Base-by-base conservation (phyloP, 805 yeast species). In the Scheffersomyces lignosus region DNA sequence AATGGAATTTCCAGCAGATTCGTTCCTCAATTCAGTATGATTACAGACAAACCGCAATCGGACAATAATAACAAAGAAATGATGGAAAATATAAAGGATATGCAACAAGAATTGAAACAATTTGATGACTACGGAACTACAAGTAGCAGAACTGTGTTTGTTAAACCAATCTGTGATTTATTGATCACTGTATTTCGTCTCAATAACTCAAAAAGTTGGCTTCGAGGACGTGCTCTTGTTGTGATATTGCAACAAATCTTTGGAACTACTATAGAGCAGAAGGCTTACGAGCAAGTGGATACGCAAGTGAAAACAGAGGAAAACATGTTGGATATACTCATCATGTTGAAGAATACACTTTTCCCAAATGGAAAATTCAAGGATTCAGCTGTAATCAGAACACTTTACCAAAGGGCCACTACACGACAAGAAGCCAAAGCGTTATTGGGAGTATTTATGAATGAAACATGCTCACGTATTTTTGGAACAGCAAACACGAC, bases 191-290 rank as follows among this genome's bases (percentile, higher is more conserved):
- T 88, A 1, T 90, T 90, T 59, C 79, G 85, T 20, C 59, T 87
- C 15, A 76, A 78, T 36, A 70, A 66, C 13, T 71, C 85, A 1
- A 80, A 78, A 31, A 78, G 80, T 31, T 87, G 96, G 95, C 60
- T 90, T 1, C 66, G 96, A 36, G 97, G 96, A 0, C 69, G 89
- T 29, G 96, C 96, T 0, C 69, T 88, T 6, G 72, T 89, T 26
- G 80, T 88, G 4, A 78, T 90, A 3, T 62, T 90, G 36, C 96
- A 89, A 57, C 96, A 88, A 55, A 59, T 90, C 1, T 70, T 90
- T 26, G 97, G 97, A 0, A 85, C 91, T 2, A 84, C 96, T 0
- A 82, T 90, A 34, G 96, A 90, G 52, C 81, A 79, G 52, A 77
- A 75, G 36, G 71, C 80, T 4, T 62, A 81, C 27, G 70, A 72